Evolutionary conservation across 2,329 filamentous ascomycete species (phyloP).

Genomic region (Juglanconis oblonga): DNA sequence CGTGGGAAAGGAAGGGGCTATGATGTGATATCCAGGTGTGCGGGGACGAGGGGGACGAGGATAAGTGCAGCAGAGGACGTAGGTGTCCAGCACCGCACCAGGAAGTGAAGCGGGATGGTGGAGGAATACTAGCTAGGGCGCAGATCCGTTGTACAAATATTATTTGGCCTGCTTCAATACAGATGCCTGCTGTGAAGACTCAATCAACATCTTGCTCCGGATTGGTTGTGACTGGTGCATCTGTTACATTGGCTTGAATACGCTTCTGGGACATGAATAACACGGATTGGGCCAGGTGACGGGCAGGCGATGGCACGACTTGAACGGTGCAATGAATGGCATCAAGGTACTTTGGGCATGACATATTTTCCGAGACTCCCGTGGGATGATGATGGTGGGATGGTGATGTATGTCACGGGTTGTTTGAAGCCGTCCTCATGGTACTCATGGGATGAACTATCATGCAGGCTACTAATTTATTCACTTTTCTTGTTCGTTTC

Average conservation of each 20-base stretch:
- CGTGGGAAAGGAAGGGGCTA: not conserved
- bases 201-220: not conserved
- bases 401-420: no score
- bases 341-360: no score
- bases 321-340: no score
- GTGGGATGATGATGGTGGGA: no score
- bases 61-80: not conserved
- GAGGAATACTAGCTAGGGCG: not conserved
- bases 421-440: no score
- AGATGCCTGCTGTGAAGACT: not conserved
- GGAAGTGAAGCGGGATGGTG: not conserved
- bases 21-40: conserved; percentile 7
- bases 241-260: not conserved
- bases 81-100: not conserved
- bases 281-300: no score
- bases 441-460: no score
- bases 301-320: no score
- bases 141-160: conserved; percentile 3
- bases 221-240: not conserved
- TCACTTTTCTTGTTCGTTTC: no score
- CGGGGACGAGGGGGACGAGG: not conserved
- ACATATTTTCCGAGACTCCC: no score
- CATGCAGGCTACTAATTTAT: no score
- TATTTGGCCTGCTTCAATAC: not conserved
- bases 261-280: no score